Evolutionary conservation across 768 basidiomycete species (phyloP).

Genomic region (Leccinum truebloodii): DNA sequence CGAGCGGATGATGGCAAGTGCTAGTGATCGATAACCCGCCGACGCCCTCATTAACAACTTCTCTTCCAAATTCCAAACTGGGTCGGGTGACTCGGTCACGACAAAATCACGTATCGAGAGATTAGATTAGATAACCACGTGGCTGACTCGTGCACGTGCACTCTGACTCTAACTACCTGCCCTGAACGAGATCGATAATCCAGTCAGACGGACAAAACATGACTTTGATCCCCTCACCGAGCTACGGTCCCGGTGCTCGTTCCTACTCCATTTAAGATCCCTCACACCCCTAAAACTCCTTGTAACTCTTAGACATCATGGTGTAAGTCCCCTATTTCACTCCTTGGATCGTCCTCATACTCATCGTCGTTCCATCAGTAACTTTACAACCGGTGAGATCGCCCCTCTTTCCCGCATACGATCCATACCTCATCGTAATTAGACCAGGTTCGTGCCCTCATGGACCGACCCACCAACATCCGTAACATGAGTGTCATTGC

Average conservation of each 20-base stretch:
- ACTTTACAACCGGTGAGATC: conserved; percentile 83
- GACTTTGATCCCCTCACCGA: conserved; percentile 20
- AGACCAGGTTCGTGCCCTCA: conserved; percentile 88
- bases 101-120: neutral
- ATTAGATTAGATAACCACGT: conserved; percentile 23
- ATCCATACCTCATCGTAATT: conserved; percentile 13
- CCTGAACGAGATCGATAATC: conserved; percentile 51
- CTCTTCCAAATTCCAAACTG: neutral
- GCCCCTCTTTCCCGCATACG: neutral
- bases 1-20: neutral
- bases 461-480: conserved; percentile 91
- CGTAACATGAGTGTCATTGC: conserved; percentile 96
- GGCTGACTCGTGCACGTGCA: neutral
- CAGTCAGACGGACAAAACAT: conserved; percentile 4
- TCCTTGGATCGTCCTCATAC: conserved; percentile 16
- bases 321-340: conserved; percentile 58
- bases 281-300: too few species aligned
- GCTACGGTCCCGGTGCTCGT: conserved; percentile 27
- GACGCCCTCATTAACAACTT: conserved; percentile 7
- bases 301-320: conserved; percentile 64
- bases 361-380: conserved; percentile 52
- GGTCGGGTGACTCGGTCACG: conserved; percentile 14
- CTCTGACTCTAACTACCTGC: conserved; percentile 32
- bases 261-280: neutral
- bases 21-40: conserved; percentile 24